Evolutionary conservation across 108 stramenopile species (phyloP).

Genomic region (Pseudonitzschia delicatissima): DNA sequence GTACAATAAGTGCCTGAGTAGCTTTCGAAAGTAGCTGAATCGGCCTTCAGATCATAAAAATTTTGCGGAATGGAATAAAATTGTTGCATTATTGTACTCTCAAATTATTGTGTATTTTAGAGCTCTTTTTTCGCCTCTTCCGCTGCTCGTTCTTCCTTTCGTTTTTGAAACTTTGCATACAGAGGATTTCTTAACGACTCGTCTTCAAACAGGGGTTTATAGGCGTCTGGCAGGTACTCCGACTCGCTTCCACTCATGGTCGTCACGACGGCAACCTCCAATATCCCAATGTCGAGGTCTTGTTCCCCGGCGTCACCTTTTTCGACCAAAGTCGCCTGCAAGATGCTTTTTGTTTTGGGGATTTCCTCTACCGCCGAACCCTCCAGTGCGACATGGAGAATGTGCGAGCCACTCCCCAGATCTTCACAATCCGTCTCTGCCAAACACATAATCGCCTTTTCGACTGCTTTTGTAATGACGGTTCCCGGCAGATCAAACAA

Average conservation of each 20-base stretch:
- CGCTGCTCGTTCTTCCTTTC: slow-evolving; percentile 5
- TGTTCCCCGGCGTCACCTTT: not conserved
- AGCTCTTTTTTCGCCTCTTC: slow-evolving; percentile 5
- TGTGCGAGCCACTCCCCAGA: slow-evolving; percentile 26
- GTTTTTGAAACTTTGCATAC: slow-evolving; percentile 20
- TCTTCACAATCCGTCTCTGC: slow-evolving; percentile 11
- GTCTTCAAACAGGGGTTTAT: slow-evolving; percentile 29
- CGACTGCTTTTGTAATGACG: slow-evolving; percentile 7
- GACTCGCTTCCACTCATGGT: slow-evolving; percentile 34
- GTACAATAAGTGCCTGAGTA: too few species aligned
- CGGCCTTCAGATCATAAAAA: too few species aligned
- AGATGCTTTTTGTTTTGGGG: not conserved
- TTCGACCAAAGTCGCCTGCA: slow-evolving; percentile 14
- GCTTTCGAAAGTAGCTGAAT: too few species aligned
- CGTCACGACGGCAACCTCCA: slow-evolving; percentile 22
- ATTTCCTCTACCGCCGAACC: not conserved
- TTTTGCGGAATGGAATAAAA: too few species aligned
- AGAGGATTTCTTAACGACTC: slow-evolving; percentile 13
- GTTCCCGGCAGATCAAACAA: not conserved
- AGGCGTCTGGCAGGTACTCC: slow-evolving; percentile 35
- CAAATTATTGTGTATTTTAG: too few species aligned
- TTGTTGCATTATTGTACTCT: too few species aligned
- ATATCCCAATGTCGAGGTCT: slow-evolving; percentile 10
- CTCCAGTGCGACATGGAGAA: slow-evolving; percentile 20
- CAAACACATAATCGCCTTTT: slow-evolving; percentile 17